These are phyloP conservation scores for Terfezia boudieri DNA, from an alignment of 495 filamentous ascomycete species.

Conservation along the genomic window DNA sequence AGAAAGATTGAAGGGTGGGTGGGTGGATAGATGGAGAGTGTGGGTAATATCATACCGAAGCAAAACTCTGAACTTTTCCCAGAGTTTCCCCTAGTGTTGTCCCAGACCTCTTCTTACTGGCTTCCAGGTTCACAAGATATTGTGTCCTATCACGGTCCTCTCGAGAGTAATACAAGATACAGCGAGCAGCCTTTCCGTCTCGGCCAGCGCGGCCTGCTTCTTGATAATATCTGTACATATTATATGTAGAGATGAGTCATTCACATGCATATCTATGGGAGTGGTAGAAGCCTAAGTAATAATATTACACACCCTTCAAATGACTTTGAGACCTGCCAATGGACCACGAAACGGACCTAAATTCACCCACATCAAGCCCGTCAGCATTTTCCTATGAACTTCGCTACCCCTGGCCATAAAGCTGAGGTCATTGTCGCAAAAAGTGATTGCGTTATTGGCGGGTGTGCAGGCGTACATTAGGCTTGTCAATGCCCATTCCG, in stretches of 20 bases:
- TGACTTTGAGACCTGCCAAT: constrained; percentile 77
- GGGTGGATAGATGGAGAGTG: too few relatives aligned
- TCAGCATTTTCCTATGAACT: too few relatives aligned
- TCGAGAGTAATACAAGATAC: constrained; percentile 70
- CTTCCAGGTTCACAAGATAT: constrained; percentile 30
- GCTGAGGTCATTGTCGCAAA: too few relatives aligned
- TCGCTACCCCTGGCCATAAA: too few relatives aligned
- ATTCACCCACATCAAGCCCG: too few relatives aligned
- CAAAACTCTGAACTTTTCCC: constrained; percentile 24
- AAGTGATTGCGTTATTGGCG: too few relatives aligned
- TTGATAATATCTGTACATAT: constrained; percentile 42
- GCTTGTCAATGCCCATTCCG: constrained; percentile 94
- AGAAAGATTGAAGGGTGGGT: too few relatives aligned
- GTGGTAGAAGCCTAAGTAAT: too few relatives aligned
- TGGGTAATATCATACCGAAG: too few relatives aligned
- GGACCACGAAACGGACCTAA: constrained; percentile 65
- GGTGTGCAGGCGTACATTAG: constrained; percentile 25
- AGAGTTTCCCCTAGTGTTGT: constrained; percentile 18
- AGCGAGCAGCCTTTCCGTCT: constrained; percentile 65
- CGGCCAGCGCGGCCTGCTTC: constrained; percentile 82
- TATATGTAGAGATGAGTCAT: too few relatives aligned
- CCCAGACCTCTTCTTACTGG: constrained; percentile 7
- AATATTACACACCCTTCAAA: constrained; percentile 41
- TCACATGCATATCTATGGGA: too few relatives aligned
- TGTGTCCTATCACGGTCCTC: constrained; percentile 57